Base-by-base conservation (phyloP, 805 yeast species). In the Candida odintsovae region DNA sequence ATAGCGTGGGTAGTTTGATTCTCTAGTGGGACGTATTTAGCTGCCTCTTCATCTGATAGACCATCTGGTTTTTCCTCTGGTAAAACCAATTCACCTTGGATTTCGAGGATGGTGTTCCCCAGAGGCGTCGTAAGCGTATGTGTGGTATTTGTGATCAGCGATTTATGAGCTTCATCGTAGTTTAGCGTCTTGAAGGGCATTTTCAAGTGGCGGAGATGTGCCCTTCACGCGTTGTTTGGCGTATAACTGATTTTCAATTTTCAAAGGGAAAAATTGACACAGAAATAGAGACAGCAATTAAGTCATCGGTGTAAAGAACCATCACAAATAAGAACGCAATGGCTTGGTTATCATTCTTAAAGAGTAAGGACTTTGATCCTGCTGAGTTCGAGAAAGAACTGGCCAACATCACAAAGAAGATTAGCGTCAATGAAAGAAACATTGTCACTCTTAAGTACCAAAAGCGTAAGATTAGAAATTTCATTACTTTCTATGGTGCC, bases 1-100 rank as follows among this genome's bases (percentile, higher is more conserved):
- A 81, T 76, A 1, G 81, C 82, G 42, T 77, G 67, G 46, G 65
- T 54, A 3, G 66, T 54, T 0, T 33, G 47, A 53, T 62, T 49
- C 21, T 57, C 28, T n/a, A 67, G 58, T 40, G 61, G 57, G 7
- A 67, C 63, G 48, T 71, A 74, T 44, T 67, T 63, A 10, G 49
- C 50, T 25, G 59, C 60, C 46, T 69, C 73, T 33, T 63, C 69
- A 15, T 63, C 61, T 39, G 67, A 54, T 19, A 65, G 57, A 6
- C 58, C 57, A 2, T 50, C 53, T 7, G 73, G 71, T 20, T 58
- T 56, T 19, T 55, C 56, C 4, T 56, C 48, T 0, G 83, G 82
- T 3, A 81, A 58, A 46, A 78, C 77, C 36, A 85, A 61, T 31
- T 81, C 87, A 10, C 94, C 94, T 58, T 85, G 94, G 18, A 85